Evolutionary conservation across 2,329 filamentous ascomycete species (phyloP), one percentile per base, ranked within the genome.

Genomic region (Teratosphaeria gauchensis): DNA sequence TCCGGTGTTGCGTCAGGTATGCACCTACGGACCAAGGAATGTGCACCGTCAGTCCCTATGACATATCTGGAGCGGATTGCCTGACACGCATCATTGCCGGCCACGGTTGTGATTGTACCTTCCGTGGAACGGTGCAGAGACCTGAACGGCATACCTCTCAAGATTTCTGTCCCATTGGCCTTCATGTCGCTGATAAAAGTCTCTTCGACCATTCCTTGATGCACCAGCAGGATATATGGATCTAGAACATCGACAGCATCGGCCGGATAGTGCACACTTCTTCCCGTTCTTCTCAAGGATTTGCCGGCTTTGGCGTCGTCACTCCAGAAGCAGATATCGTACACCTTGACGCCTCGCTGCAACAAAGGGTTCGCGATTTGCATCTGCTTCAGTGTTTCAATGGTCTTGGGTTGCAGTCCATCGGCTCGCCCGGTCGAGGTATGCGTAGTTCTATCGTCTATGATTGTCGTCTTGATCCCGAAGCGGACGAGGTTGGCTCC

Each of bases 191-290:
- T 79, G 56, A 89, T 81, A 65, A 91, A 84, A 1, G 88, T 72
- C 53, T 82, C 81, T 72, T 90, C 88, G 0, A 90, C 81, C 81
- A 90, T 89, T 54, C 88, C 87, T 72, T 91, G 87, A 68, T 90
- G 88, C 1, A 80, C 78, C 2, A 82, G 72, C 2, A 82, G 68
- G 5, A 82, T 80, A 16, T 42, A 42, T 21, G 85, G 80, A 58
- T 87, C 81, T 59, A 79, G 80, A 57, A 89, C 75, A 2, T 80
- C 72, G 33, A 68, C 61, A 1, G 68, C 61, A 2, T 63, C 48
- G 0, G 69, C 69, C 1, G 75, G 75, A 61, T 71, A 42, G n/a
- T 42, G 35, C 35, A 42, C 35, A 16, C 35, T 16, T 42, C 35
- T 42, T 42, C 35, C 12, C 35, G 35, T 42, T 42, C 35, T 42